phyloP scores from a whole-genome alignment of 345 rosid species.

The Leavenworthia alabamica region DNA sequence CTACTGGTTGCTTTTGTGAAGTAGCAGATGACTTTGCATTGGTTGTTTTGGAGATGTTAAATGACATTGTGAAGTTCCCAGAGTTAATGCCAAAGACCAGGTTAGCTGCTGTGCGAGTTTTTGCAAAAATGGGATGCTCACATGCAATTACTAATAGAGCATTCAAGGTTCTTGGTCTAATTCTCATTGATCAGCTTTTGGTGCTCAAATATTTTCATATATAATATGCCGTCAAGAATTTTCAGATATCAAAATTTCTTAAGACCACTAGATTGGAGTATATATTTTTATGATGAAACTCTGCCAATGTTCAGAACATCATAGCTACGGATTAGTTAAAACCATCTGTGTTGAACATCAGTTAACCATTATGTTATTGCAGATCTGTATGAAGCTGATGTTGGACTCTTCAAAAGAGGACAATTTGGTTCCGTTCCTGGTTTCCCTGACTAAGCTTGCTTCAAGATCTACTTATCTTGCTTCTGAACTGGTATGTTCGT shows the following conservation, averaged over 20 bases:
- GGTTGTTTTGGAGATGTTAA: constrained; percentile 69
- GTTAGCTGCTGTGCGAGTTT: constrained; percentile 61
- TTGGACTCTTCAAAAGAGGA: constrained; percentile 47
- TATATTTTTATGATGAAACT: background rate
- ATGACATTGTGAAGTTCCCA: constrained; percentile 45
- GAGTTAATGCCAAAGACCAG: constrained; percentile 38
- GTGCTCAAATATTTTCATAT: constrained; percentile 2
- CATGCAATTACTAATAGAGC: constrained; percentile 51
- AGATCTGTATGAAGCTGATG: constrained; percentile 64
- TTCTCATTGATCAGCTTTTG: constrained; percentile 17
- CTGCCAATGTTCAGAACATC: background rate
- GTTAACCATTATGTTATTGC: constrained; percentile 25
- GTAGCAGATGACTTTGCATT: constrained; percentile 71
- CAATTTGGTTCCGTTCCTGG: constrained; percentile 42
- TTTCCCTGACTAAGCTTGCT: constrained; percentile 71
- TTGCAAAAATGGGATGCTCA: constrained; percentile 67
- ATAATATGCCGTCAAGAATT: background rate
- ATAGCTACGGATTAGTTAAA: background rate
- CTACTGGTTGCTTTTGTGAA: constrained; percentile 77
- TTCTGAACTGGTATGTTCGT: constrained; percentile 53
- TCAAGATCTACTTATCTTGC: constrained; percentile 45
- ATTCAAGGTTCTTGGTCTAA: constrained; percentile 58
- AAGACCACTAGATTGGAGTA: constrained; percentile 1
- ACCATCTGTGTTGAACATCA: background rate
- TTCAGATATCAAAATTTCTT: background rate